Base-by-base conservation (phyloP, 2,329 filamentous ascomycete species). In the Rhynchosporium agropyri region DNA sequence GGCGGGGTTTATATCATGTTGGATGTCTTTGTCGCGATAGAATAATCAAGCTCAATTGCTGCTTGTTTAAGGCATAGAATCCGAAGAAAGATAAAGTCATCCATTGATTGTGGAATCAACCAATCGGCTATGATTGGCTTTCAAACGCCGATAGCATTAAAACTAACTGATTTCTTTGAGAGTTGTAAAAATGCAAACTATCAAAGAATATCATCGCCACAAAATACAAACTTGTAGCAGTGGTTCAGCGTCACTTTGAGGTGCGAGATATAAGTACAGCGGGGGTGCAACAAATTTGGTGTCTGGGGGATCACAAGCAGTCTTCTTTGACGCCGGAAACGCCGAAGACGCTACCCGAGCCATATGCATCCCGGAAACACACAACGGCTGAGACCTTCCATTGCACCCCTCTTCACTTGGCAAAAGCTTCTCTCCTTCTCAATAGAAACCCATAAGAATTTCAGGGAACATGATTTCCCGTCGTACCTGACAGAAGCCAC, bases 341-440 rank as follows among this genome's bases (percentile, higher is more conserved):
- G 38, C 50, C 33, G 50, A 54, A 33, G 50, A 26, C 33, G 38
- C 13, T 40, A 40, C 20, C 33, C 36, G n/a, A 54, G 26, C 50
- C 50, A 20, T 20, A 20, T 20, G 20, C 20, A 20, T 20, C 20
- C 20, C 20, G 20, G 20, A 20, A 20, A 20, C 1, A 20, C 20
- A 20, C 20, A 20, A 20, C 20, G 33, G 33, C 33, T n/a, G 31
- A 38, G 50, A 54, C 20, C 9, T n/a, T 51, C 29, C 51, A 38
- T 20, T 8, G 29, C 7, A 38, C 9, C 36, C 15, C 12, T 40
- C 53, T 33, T 1, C 3, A 56, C 53, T 51, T 51, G 46, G 48
- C 58, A 36, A 31, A 59, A 53, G 36, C 58, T 53, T 60, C 49
- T 43, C 59, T 61, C 59, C 59, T 61, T 56, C 59, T 50, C 59